Base-by-base conservation (phyloP, 129 eudicot species). In the Ambrosia trifida region DNA sequence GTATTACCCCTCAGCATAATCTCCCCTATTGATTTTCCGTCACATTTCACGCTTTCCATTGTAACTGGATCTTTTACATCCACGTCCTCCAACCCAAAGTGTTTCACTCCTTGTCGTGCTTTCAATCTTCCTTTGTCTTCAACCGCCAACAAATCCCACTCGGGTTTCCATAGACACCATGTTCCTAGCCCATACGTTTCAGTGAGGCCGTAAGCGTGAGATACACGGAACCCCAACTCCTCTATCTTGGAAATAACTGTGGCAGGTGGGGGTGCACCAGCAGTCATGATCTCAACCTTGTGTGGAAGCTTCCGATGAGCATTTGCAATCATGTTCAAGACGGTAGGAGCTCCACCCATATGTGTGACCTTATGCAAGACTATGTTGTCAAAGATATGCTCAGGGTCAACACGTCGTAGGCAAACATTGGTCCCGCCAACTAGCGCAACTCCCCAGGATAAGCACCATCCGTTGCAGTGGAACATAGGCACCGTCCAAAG, bases 231-330 rank as follows among this genome's bases (percentile, higher is more conserved):
- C 69, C 69, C 69, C 3, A 64, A 12, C 8, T 64, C 69, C 16
- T 40, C 69, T 40, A 40, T 64, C 69, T 40, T 40, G 7, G 51
- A 64, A 18, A 64, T 4, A 40, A 64, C 51, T 2, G 51, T n/a
- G 18, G 51, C 33, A 40, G 69, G 69, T 38, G 69, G 69, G 10
- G 69, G 69, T 40, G 69, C 46, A 1, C 69, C 69, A 0, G 69
- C 69, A 32, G 69, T 64, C 69, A 64, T 64, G 69, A 64, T 64
- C 50, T 64, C 69, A n/a, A 64, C 69, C 11, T 30, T 38, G 47
- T 64, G 69, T 64, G 69, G 50, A 17, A 64, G 69, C n/a, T 24
- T 24, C 19, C 41, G 43, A 1, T 28, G 30, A 38, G 69, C 41
- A 40, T 64, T 64, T 10, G 30, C 69, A 64, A 64, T 64, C 51